Percentiles rank a stretch among this genome's conserved stretches.
phyloP scores from a whole-genome alignment of 2,329 filamentous ascomycete species.

The Apiospora kogelbergensis region DNA sequence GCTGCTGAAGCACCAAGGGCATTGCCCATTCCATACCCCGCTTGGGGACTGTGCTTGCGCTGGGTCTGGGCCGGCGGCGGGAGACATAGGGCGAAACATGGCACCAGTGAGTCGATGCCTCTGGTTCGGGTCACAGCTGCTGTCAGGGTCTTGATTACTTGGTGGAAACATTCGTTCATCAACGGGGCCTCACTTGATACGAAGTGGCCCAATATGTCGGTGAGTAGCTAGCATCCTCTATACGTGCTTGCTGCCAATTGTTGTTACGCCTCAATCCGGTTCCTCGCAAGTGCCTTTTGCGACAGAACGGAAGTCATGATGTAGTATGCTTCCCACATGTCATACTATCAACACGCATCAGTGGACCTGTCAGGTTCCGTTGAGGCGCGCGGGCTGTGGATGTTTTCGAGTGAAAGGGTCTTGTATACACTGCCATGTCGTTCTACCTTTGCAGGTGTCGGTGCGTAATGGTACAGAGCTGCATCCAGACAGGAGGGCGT shows the following conservation, averaged over 20 bases:
- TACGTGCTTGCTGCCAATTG: background rate
- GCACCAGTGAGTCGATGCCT: background rate
- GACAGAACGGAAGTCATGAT: background rate
- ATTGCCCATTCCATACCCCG: too few species aligned
- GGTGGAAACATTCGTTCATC: background rate
- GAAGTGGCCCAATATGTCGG: background rate
- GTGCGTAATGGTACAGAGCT: too few species aligned
- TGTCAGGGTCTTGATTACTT: background rate
- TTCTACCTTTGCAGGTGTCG: too few species aligned
- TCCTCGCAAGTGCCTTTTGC: background rate
- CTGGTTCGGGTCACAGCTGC: background rate
- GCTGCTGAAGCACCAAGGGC: too few species aligned
- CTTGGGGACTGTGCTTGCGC: background rate
- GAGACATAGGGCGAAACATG: background rate
- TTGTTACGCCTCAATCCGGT: background rate
- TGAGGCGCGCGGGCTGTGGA: too few species aligned
- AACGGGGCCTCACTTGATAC: background rate
- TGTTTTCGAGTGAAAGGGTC: too few species aligned
- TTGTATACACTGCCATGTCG: too few species aligned
- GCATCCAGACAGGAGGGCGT: too few species aligned
- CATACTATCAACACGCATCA: too few species aligned
- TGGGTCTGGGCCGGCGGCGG: background rate
- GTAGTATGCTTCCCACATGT: background rate
- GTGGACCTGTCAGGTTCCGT: too few species aligned
- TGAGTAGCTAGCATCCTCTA: background rate